Evolutionary conservation across 2,329 filamentous ascomycete species (phyloP).

Genomic region (Juglanconis oblonga): DNA sequence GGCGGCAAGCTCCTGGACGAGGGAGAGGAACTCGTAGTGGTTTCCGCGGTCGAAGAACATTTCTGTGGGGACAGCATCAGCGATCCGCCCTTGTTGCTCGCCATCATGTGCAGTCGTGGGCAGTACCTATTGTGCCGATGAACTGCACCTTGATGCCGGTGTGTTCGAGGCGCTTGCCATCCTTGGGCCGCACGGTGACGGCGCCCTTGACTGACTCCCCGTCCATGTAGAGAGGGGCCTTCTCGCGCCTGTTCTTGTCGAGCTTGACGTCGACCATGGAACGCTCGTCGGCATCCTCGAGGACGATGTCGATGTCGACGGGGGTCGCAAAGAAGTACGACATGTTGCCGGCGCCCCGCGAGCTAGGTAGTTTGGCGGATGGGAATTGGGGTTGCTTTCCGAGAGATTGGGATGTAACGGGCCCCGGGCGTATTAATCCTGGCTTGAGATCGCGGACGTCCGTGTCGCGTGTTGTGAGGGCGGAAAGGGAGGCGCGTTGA

Average conservation of each 20-base stretch:
- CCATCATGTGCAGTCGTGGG: neutral
- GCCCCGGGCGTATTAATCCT: too few species aligned
- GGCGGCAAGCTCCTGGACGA: slow-evolving; percentile 93
- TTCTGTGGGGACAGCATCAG: slow-evolving; percentile 53
- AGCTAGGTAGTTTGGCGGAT: slow-evolving; percentile 19
- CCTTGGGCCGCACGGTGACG: slow-evolving; percentile 92
- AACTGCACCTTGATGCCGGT: slow-evolving; percentile 99
- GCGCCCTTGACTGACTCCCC: slow-evolving; percentile 97
- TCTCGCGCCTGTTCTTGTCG: slow-evolving; percentile 96
- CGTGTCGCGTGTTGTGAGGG: neutral
- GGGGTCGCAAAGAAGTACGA: slow-evolving; percentile 98
- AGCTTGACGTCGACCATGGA: slow-evolving; percentile 97
- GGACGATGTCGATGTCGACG: slow-evolving; percentile 97
- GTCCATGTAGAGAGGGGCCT: slow-evolving; percentile 95
- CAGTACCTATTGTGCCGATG: slow-evolving; percentile 89
- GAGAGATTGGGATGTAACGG: neutral
- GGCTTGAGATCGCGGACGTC: neutral
- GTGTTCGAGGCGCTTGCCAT: slow-evolving; percentile 96
- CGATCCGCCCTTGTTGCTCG: too few species aligned
- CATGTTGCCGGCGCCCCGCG: slow-evolving; percentile 52
- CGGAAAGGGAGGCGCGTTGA: neutral
- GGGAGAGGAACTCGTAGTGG: slow-evolving; percentile 97
- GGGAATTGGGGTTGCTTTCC: neutral
- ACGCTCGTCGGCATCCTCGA: slow-evolving; percentile 91
- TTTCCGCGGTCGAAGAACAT: slow-evolving; percentile 99